Percentiles rank a stretch among this genome's conserved stretches.
Evolutionary conservation across 345 rosid species (phyloP).

Genomic region (Erysimum cheiranthoides): DNA sequence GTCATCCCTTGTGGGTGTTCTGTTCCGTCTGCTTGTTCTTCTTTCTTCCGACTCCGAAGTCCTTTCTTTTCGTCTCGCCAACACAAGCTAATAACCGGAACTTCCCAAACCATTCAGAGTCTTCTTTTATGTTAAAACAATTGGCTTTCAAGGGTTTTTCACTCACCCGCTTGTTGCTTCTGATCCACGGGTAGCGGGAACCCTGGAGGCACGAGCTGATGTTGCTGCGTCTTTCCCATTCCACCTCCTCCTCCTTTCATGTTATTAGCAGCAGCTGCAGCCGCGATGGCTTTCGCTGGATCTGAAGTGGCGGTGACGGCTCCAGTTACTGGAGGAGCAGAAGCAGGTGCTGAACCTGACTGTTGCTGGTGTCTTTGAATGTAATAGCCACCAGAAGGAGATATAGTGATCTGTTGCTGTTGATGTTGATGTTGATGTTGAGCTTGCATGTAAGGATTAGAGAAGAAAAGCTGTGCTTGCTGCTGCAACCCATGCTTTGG

Average conservation of each 20-base stretch:
- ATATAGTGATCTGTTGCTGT: constrained; percentile 51
- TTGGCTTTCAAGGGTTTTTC: constrained; percentile 35
- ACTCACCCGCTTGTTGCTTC: constrained; percentile 89
- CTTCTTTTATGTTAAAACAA: constrained; percentile 5
- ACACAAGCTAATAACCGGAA: constrained; percentile 43
- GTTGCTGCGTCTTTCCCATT: constrained; percentile 59
- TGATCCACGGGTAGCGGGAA: constrained; percentile 79
- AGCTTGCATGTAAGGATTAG: constrained; percentile 60
- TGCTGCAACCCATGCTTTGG: constrained; percentile 67
- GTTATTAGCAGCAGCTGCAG: constrained; percentile 57
- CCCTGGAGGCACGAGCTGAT: constrained; percentile 68
- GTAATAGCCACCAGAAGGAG: constrained; percentile 58
- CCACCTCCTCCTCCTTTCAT: constrained; percentile 78
- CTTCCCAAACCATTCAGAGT: constrained; percentile 39
- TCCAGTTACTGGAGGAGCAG: constrained; percentile 50
- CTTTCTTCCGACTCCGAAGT: constrained; percentile 8
- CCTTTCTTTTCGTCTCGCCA: constrained; percentile 30
- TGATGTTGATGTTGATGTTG: constrained; percentile 67
- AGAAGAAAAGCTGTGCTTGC: constrained; percentile 63
- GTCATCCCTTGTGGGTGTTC: constrained; percentile 10
- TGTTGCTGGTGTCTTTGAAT: constrained; percentile 73
- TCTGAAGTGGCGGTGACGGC: constrained; percentile 54
- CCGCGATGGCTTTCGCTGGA: constrained; percentile 71
- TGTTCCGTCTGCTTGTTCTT: constrained; percentile 31
- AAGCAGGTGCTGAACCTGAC: constrained; percentile 45